Evolutionary conservation across 1,139 yeast species (phyloP), one percentile per base, ranked within the genome.

Genomic region (Candida sanyaensis): DNA sequence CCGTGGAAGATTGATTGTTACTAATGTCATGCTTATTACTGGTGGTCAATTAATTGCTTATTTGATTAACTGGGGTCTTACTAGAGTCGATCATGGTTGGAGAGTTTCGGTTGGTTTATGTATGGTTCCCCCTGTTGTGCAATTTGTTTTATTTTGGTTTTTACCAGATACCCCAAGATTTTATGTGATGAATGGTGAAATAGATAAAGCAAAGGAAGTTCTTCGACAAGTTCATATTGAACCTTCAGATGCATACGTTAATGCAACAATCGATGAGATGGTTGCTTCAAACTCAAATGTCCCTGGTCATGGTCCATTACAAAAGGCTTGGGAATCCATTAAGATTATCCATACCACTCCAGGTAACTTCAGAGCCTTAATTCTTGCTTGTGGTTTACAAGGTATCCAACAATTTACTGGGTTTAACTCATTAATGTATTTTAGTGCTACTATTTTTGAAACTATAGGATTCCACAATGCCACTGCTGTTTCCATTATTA

Each of bases 371-470:
- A 81, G 98, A 60, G 97, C 97, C 8, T 77, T 92, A 53, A 73
- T 91, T 40, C 83, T 92, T 58, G 95, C 93, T 5, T 91, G 97
- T 73, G 96, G 95, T 29, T 73, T 91, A 57, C 98, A 92, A 70
- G 97, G 96, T 53, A 88, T 92, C 62, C 97, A 92, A 71, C 97
- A 92, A 68, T 90, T 91, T 59, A 88, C 96, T 21, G 97, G 97
- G 56, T 92, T 91, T 80, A 92, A 92, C 71, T 88, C 97, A 4
- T 78, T 92, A 59, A 88, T 92, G 96, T 92, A 92, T 70, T 92
- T 91, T 69, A 86, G 96, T 49, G 84, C 96, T 36, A 90, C 97
- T 1, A 85, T 92, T 55, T 92, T 92, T 65, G 85, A 88, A 65
- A 84, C 92, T 38, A 88, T 90, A 48, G 98, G 98, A 2, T 92